Conservation (phyloP, 306 rosid genomes). For the Fragaria iinumae region DNA sequence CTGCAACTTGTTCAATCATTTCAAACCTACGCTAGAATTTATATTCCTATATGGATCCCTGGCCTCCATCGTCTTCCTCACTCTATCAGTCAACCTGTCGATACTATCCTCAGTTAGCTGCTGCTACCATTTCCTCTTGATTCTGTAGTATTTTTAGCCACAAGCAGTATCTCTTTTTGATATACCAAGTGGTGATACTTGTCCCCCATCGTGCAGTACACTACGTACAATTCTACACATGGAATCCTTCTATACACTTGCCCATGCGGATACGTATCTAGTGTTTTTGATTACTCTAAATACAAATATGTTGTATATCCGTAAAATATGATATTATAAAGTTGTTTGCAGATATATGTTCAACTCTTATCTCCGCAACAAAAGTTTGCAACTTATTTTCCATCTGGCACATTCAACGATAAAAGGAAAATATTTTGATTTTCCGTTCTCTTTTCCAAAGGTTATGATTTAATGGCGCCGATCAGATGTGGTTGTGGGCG, state of each 20-base stretch:
- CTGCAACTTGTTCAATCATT: neutral
- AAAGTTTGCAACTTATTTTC: no score
- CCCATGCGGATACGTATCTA: neutral
- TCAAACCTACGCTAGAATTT: neutral
- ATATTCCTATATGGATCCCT: neutral
- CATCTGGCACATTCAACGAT: no score
- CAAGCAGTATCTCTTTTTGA: neutral
- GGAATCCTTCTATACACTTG: neutral
- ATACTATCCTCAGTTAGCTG: constrained; percentile 8
- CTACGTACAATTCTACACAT: neutral
- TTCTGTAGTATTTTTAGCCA: neutral
- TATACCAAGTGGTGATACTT: neutral
- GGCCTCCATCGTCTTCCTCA: neutral
- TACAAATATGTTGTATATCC: no score
- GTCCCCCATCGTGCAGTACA: neutral
- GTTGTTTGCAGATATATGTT: no score
- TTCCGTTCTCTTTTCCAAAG: no score
- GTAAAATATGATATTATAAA: no score
- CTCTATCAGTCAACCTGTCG: neutral
- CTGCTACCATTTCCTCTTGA: neutral
- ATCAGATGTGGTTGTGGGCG: no score
- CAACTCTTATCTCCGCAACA: no score
- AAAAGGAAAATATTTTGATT: no score
- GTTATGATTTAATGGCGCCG: no score
- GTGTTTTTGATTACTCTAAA: no score